Base-by-base conservation (phyloP, 1,139 yeast genomes). In the Candida sanyaensis region DNA sequence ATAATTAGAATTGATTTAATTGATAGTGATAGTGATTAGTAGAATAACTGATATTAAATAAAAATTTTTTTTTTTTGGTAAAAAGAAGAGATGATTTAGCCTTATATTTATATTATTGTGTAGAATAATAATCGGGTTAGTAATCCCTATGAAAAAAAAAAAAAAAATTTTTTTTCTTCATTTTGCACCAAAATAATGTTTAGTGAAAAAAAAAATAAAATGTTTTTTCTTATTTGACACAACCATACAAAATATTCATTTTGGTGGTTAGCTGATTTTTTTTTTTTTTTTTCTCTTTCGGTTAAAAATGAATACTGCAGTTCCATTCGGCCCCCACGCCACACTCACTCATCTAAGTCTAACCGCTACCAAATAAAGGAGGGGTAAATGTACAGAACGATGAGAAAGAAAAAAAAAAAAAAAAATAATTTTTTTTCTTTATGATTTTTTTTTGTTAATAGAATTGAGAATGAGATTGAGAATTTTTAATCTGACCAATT, bases 321-420 rank as follows among this genome's bases (percentile, higher is more conserved):
- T 36, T 36, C 39, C 39, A 36, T 11, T 36, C 29, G 29, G 17
- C 34, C 34, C 38, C 38, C 27, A 24, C 9, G 39, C 39, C 39
- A 36, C 39, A 36, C 6, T 36, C n/a, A n/a, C n/a, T 9, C 11
- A 12, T 6, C 12, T 9, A 13, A 17, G 8, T n/a, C 13, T 8
- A 23, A 6, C 13, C 39, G 39, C 39, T 36, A 36, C 39, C 39
- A 36, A 36, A 32, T n/a, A 32, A 12, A 6, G 39, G 39, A 36
- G 39, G 39, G 39, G 39, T 36, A 36, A 36, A 17, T 17, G 3
- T 2, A n/a, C n/a, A n/a, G n/a, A n/a, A n/a, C n/a, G 3, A 17
- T 17, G 21, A 17, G 3, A 3, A 17, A 17, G 21, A 17, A 17
- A 17, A 17, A 2, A 2, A 17, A 17, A 17, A 17, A 17, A 17